phyloP scores from a whole-genome alignment of 768 basidiomycete genomes.

The Mycena vulgaris region DNA sequence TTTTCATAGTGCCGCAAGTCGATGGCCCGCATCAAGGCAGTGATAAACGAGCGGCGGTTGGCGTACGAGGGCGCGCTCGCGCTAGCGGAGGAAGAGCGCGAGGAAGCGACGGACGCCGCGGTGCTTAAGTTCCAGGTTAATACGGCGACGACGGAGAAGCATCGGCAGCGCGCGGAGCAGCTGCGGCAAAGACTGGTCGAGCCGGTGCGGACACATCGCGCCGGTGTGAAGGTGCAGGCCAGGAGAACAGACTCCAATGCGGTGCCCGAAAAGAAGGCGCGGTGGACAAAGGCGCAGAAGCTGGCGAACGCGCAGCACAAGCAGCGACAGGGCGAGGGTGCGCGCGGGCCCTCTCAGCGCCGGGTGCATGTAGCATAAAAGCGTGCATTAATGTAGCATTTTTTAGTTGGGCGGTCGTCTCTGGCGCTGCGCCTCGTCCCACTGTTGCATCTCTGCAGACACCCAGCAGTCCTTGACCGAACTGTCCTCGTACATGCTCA shows the following conservation, averaged over 20 bases:
- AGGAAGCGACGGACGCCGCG: slow-evolving; percentile 40
- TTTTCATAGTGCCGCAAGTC: slow-evolving; percentile 86
- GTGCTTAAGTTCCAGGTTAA: slow-evolving; percentile 47
- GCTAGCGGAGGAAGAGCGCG: slow-evolving; percentile 54
- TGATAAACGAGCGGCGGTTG: slow-evolving; percentile 91
- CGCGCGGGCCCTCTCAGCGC: background rate
- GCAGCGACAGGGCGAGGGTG: slow-evolving; percentile 17
- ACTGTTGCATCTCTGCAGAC: slow-evolving; percentile 77
- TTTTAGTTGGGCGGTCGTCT: slow-evolving; percentile 10
- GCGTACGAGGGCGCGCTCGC: slow-evolving; percentile 82
- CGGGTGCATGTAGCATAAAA: slow-evolving; percentile 29
- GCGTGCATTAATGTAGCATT: background rate
- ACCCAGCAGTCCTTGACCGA: slow-evolving; percentile 84
- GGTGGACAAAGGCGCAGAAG: slow-evolving; percentile 41
- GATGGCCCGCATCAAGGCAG: slow-evolving; percentile 96
- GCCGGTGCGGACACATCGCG: slow-evolving; percentile 7
- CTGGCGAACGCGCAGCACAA: slow-evolving; percentile 24
- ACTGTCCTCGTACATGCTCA: slow-evolving; percentile 78
- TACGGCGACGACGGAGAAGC: slow-evolving; percentile 41
- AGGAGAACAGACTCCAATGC: background rate
- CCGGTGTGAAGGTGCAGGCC: slow-evolving; percentile 25
- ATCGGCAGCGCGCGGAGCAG: slow-evolving; percentile 28
- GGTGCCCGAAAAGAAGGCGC: slow-evolving; percentile 21
- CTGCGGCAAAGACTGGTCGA: slow-evolving; percentile 16
- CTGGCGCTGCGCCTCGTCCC: slow-evolving; percentile 60